phyloP scores from a whole-genome alignment of 2,329 filamentous ascomycete genomes.

The Neonectria faginata region DNA sequence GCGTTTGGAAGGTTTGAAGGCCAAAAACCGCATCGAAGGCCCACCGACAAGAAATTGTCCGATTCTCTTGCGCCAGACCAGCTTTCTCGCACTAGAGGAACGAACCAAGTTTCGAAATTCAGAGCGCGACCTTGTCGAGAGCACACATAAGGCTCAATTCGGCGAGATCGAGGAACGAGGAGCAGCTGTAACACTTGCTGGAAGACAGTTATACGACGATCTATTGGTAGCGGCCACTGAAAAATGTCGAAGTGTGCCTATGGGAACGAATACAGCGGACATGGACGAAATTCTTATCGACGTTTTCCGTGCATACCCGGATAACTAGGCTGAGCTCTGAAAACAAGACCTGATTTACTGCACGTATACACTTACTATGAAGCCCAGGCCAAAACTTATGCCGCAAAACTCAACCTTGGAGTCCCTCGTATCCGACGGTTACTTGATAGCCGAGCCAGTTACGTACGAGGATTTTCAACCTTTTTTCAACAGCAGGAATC shows the following conservation, averaged over 20 bases:
- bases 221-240: slow-evolving; percentile 51
- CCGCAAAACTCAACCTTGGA: slow-evolving; percentile 35
- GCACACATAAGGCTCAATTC: slow-evolving; percentile 62
- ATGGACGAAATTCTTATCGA: slow-evolving; percentile 42
- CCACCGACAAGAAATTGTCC: slow-evolving; percentile 58
- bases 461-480: slow-evolving; percentile 62
- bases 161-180: slow-evolving; percentile 67
- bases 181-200: slow-evolving; percentile 59
- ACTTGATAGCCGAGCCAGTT: slow-evolving; percentile 56
- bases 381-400: neutral
- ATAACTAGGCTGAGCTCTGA: slow-evolving; percentile 54
- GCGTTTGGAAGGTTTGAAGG: slow-evolving; percentile 53
- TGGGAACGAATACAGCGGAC: neutral
- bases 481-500: slow-evolving; percentile 64
- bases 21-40: slow-evolving; percentile 64
- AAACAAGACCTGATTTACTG: slow-evolving; percentile 54
- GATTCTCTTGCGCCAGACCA: slow-evolving; percentile 65
- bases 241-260: neutral
- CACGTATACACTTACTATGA: slow-evolving; percentile 44
- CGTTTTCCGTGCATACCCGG: slow-evolving; percentile 55
- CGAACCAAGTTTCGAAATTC: slow-evolving; percentile 54
- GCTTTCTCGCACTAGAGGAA: slow-evolving; percentile 64
- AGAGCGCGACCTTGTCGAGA: slow-evolving; percentile 41
- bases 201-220: slow-evolving; percentile 59
- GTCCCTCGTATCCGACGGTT: slow-evolving; percentile 47